Percentiles rank a stretch among this genome's conserved stretches.
These are phyloP conservation scores for Kwoniella dendrophila DNA, from an alignment of 768 basidiomycete species.

Conservation along the genomic window DNA sequence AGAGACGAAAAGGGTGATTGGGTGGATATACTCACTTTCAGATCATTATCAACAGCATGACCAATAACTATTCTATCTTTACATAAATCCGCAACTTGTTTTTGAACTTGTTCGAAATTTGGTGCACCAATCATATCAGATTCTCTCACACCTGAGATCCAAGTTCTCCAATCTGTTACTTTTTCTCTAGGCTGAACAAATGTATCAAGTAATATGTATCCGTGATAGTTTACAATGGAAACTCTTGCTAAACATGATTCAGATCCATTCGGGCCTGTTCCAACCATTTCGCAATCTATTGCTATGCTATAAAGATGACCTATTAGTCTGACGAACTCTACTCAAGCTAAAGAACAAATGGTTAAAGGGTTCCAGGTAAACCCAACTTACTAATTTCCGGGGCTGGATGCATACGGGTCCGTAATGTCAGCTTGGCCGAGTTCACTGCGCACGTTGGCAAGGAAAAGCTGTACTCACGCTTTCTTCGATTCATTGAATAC, in stretches of 20 bases:
- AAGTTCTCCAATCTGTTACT: constrained; percentile 90
- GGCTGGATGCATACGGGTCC: constrained; percentile 21
- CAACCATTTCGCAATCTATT: constrained; percentile 98
- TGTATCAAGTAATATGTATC: constrained; percentile 74
- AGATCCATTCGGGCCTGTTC: constrained; percentile 76
- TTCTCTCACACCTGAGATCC: constrained; percentile 79
- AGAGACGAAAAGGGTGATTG: not conserved
- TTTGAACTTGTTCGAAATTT: constrained; percentile 76
- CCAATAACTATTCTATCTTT: constrained; percentile 81
- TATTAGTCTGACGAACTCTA: not conserved
- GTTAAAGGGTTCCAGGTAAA: not conserved
- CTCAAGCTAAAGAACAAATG: constrained; percentile 9
- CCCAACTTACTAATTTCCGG: constrained; percentile 46
- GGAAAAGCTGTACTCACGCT: constrained; percentile 38
- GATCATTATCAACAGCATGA: constrained; percentile 87
- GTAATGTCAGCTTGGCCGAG: not conserved
- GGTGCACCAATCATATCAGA: constrained; percentile 75
- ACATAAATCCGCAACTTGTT: constrained; percentile 72
- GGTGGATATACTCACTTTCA: constrained; percentile 65
- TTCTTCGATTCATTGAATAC: constrained; percentile 48
- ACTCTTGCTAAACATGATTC: constrained; percentile 88
- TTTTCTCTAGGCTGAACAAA: constrained; percentile 83
- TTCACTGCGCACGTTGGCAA: not conserved
- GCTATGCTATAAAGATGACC: constrained; percentile 66
- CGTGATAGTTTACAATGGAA: constrained; percentile 85